phyloP scores from a whole-genome alignment of 2,329 filamentous ascomycete genomes.

The Chlorencoelia australis region DNA sequence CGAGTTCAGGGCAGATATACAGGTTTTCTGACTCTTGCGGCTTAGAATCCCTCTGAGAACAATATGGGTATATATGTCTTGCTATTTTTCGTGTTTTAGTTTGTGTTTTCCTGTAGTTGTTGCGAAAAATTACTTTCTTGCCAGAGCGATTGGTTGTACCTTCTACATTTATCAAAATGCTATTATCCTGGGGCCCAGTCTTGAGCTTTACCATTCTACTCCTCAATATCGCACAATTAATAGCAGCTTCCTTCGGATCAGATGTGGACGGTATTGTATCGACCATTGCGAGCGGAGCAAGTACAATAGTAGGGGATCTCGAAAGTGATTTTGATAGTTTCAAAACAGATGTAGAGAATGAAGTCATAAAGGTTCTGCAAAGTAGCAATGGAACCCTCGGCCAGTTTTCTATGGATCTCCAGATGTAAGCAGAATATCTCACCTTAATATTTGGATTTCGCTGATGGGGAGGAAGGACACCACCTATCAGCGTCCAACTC shows the following conservation, averaged over 20 bases:
- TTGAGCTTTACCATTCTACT: conserved; percentile 1
- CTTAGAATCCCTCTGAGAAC: no score
- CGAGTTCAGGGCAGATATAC: no score
- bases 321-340: not conserved
- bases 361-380: not conserved
- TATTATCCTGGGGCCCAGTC: no score
- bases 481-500: not conserved
- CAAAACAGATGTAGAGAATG: not conserved
- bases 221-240: not conserved
- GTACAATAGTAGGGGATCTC: no score
- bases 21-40: no score
- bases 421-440: not conserved
- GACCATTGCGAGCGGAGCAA: no score
- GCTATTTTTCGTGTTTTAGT: no score
- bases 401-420: not conserved
- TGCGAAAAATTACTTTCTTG: no score
- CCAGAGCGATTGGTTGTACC: no score
- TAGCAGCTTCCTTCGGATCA: not conserved
- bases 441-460: not conserved
- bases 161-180: no score
- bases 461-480: not conserved
- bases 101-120: no score
- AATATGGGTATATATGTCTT: no score
- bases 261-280: not conserved
- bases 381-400: not conserved